Evolutionary conservation across 2,329 filamentous ascomycete genomes (phyloP), one percentile per base, ranked within the genome.

Genomic region (Aspergillus sp.): DNA sequence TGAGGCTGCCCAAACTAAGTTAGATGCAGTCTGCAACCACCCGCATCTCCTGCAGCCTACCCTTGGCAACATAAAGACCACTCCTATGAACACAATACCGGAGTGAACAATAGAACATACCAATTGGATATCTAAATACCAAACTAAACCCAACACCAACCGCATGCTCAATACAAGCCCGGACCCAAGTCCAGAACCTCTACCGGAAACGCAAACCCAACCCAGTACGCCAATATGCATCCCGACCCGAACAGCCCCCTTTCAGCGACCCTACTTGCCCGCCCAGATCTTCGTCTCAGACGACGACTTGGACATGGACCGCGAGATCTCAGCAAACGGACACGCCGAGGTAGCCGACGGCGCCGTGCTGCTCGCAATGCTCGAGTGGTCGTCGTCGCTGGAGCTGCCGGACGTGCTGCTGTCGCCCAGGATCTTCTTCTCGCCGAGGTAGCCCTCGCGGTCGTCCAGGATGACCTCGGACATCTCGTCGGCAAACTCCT

Each of bases 391-490:
- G 46, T 69, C 68, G 3, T 71, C 68, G 11, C 53, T 56, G 5
- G 65, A 68, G 47, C 62, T 64, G 5, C 54, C 51, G 2, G 67
- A 64, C 5, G 47, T 21, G 50, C 57, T 61, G 45, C 58, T 65
- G 31, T 66, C 65, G 2, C 68, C 67, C 7, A 74, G 59, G 40
- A 88, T 73, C 64, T 80, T 83, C 70, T 83, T 84, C 1, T 85
- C 85, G 58, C 85, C 79, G 17, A 88, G 61, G 61, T 82, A 88
- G 0, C 86, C 86, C 64, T 88, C 86, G 48, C 76, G 73, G 64
- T 88, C 84, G 42, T 78, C 72, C 13, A 79, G 73, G 36, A 59
- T 61, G 47, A 64, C 64, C 17, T 76, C 62, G 19, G 71, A 71
- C 55, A 74, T 73, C 47, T 73, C 68, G 3, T 78, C 74, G 20